Evolutionary conservation across 495 filamentous ascomycete species (phyloP).

Genomic region (Lophium mytilinum): DNA sequence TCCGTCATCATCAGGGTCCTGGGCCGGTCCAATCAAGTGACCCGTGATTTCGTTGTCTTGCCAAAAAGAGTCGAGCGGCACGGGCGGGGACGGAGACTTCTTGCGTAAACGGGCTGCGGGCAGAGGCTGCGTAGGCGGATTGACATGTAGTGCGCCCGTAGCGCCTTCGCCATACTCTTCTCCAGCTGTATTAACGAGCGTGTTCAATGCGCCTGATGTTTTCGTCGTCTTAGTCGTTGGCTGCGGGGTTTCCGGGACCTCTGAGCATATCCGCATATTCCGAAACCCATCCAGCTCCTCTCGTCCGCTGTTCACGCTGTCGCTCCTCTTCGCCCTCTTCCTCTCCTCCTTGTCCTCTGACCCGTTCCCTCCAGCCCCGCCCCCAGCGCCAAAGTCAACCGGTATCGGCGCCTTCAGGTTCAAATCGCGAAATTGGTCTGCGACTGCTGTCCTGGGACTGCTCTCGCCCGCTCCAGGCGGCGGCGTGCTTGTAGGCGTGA

Average conservation of each 20-base stretch:
- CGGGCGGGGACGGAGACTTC: constrained; percentile 20
- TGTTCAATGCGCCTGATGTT: constrained; percentile 7
- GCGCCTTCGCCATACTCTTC: neutral
- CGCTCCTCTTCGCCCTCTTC: constrained; percentile 9
- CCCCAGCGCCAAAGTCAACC: constrained; percentile 6
- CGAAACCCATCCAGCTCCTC: neutral
- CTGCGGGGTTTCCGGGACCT: constrained; percentile 10
- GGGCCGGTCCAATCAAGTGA: constrained; percentile 37
- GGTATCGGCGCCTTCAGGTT: constrained; percentile 7
- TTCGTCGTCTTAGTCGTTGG: neutral
- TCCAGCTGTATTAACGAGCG: constrained; percentile 3
- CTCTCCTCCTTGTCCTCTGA: constrained; percentile 22
- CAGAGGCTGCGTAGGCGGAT: neutral
- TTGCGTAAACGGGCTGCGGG: constrained; percentile 5
- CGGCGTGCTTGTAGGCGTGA: neutral
- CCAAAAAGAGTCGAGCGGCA: constrained; percentile 56
- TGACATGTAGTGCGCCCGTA: neutral
- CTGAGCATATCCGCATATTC: neutral
- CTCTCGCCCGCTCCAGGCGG: constrained; percentile 1
- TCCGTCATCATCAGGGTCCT: constrained; percentile 37
- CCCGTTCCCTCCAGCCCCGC: constrained; percentile 7
- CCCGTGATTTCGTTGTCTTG: constrained; percentile 78
- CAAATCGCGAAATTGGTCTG: constrained; percentile 22
- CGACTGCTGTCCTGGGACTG: constrained; percentile 21
- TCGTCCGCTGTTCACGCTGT: neutral